Evolutionary conservation across 192 early-diverging fungal species (phyloP).

Genomic region (Backusella liffmaniae): DNA sequence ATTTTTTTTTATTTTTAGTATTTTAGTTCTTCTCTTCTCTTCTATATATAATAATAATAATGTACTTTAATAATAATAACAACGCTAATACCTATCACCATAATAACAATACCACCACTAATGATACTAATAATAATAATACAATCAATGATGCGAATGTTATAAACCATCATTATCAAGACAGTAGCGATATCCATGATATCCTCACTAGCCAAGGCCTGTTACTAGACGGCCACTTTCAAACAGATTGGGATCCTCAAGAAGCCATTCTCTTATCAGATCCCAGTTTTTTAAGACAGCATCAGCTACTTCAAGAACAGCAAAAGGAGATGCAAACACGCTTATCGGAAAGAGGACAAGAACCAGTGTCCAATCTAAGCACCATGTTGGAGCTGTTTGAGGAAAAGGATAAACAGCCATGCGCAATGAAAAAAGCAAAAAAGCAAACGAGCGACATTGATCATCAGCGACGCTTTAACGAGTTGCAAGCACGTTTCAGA

Average conservation of each 20-base stretch:
- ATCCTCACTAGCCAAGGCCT: background rate
- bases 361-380: slow-evolving; percentile 17
- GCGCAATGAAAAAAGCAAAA: background rate
- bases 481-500: slow-evolving; percentile 35
- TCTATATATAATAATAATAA: background rate
- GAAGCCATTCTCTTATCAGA: slow-evolving; percentile 27
- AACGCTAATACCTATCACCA: background rate
- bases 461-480: slow-evolving; percentile 31
- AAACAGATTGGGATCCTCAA: slow-evolving; percentile 6
- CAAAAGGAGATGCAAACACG: slow-evolving; percentile 24
- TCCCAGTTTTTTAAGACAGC: slow-evolving; percentile 23
- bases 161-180: background rate
- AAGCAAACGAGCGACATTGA: slow-evolving; percentile 15
- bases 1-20: too few relatives aligned
- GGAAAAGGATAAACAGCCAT: background rate
- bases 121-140: background rate
- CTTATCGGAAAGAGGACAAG: slow-evolving; percentile 6
- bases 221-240: background rate
- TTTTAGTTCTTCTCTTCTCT: too few relatives aligned
- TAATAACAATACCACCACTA: background rate
- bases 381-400: slow-evolving; percentile 18
- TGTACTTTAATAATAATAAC: background rate
- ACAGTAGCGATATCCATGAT: background rate
- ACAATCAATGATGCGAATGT: background rate
- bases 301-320: slow-evolving; percentile 30